A percentile compares a stretch with the other conserved stretches of the same genome.
phyloP scores from a whole-genome alignment of 164 flowering plant species.

The Piper longum region DNA sequence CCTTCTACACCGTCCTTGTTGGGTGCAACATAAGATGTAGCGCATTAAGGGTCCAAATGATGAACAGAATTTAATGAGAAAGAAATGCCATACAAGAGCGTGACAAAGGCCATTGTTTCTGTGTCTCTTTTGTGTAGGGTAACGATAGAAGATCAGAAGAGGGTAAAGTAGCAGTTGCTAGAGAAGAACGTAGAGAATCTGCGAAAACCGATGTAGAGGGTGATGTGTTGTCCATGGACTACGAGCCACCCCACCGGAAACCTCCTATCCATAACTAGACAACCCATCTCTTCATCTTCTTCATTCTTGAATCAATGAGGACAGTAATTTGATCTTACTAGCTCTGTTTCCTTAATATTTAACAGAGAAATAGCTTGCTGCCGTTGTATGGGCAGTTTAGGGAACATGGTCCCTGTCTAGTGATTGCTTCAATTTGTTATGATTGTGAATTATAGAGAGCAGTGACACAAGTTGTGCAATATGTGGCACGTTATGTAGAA shows the following conservation, averaged over 20 bases:
- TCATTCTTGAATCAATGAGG: no score
- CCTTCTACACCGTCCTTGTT: constrained; percentile 10
- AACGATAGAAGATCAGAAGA: constrained; percentile 10
- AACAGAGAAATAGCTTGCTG: background rate
- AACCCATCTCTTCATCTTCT: background rate
- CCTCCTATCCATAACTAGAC: constrained; percentile 7
- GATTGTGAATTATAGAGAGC: constrained; percentile 4
- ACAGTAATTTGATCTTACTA: background rate
- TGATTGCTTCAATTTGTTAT: constrained; percentile 1
- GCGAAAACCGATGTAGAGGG: constrained; percentile 13
- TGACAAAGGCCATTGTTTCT: constrained; percentile 5
- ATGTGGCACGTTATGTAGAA: constrained; percentile 8
- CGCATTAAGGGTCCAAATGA: constrained; percentile 5
- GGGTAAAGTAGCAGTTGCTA: constrained; percentile 1
- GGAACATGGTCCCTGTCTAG: background rate
- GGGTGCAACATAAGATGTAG: constrained; percentile 11
- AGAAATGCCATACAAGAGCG: background rate
- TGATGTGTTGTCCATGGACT: constrained; percentile 11
- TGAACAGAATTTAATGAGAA: background rate
- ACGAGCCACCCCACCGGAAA: constrained; percentile 8
- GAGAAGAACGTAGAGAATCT: constrained; percentile 19
- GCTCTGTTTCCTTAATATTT: background rate
- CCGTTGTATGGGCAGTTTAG: background rate
- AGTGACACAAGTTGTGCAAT: constrained; percentile 7
- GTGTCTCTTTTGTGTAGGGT: constrained; percentile 16